Base-by-base conservation (phyloP, 2,329 filamentous ascomycete species). In the Dactylellina sp. region DNA sequence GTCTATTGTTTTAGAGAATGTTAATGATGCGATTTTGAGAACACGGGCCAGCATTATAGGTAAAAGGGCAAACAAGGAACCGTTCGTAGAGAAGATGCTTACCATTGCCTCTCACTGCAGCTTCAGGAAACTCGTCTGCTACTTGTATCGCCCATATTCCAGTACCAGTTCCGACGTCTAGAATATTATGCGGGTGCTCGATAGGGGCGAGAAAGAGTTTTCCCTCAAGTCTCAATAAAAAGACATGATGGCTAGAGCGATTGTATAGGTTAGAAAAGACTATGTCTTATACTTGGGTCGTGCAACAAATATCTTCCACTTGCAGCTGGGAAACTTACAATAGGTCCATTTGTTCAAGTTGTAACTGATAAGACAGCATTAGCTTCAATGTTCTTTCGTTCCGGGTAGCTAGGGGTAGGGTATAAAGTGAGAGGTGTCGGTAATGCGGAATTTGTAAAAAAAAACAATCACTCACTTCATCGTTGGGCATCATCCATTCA, bases 111-210 rank as follows among this genome's bases (percentile, higher is more conserved):
- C 78, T 75, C n/a, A 79, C 61, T 20, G 60, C 61, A 5, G 78
- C 64, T 7, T 62, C 55, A 1, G 77, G 76, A 16, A 76, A 78
- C 6, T 74, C 70, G 24, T 79, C 77, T 5, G 78, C 76, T 55
- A 79, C 75, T 32, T 80, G 79, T 66, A 87, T 83, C 1, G 86
- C 86, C 87, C 87, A 89, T 44, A 86, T 82, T 6, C 84, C 84
- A 2, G 83, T 85, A 12, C 84, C 84, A 0, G 84, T 86, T 2
- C 84, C 85, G 16, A 86, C 79, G 77, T 86, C 85, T 4, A 86
- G 80, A 18, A 83, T 82, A 20, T 81, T 80, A 40, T 80, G 80
- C 0, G 82, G 81, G 4, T 81, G 78, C 1, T 80, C 76, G 11
- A 85, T 78, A 2, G 85, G 84, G 5, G 84, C 82, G 12, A 83